Conservation (phyloP, 2,329 filamentous ascomycete species). For the Aureobasidium sp. region DNA sequence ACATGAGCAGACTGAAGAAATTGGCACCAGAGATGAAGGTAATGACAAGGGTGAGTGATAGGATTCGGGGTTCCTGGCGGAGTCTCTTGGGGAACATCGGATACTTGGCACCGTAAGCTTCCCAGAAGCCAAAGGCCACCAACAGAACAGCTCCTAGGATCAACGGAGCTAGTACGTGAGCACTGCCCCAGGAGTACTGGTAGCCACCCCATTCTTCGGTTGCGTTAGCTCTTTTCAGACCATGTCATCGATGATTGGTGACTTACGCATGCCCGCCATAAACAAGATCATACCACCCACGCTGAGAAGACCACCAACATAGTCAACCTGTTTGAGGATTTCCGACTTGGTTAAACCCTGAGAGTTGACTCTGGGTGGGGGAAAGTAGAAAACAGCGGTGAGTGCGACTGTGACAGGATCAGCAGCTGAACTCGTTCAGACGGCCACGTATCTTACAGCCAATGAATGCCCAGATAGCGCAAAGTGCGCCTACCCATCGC, state of each 20-base stretch:
- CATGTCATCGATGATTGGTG: neutral
- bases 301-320: constrained; percentile 45
- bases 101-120: constrained; percentile 25
- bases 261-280: constrained; percentile 38
- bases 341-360: constrained; percentile 35
- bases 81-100: constrained; percentile 31
- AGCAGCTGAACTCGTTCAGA: neutral
- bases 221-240: constrained; percentile 19
- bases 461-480: constrained; percentile 45
- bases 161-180: constrained; percentile 30
- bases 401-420: constrained; percentile 41
- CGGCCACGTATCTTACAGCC: constrained; percentile 21
- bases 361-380: constrained; percentile 42
- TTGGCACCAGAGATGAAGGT: constrained; percentile 36
- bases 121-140: constrained; percentile 30
- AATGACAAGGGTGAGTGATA: constrained; percentile 33
- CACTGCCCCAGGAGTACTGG: constrained; percentile 28
- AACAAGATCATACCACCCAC: constrained; percentile 46
- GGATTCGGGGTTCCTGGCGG: constrained; percentile 29
- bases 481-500: constrained; percentile 50
- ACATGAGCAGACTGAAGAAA: constrained; percentile 39
- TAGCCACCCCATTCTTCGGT: constrained; percentile 22
- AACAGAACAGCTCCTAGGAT: constrained; percentile 29
- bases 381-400: constrained; percentile 47
- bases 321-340: constrained; percentile 44